A percentile compares a stretch with the other conserved stretches of the same genome.
phyloP scores from a whole-genome alignment of 129 eudicot species.

The Flaveria brownii region DNA sequence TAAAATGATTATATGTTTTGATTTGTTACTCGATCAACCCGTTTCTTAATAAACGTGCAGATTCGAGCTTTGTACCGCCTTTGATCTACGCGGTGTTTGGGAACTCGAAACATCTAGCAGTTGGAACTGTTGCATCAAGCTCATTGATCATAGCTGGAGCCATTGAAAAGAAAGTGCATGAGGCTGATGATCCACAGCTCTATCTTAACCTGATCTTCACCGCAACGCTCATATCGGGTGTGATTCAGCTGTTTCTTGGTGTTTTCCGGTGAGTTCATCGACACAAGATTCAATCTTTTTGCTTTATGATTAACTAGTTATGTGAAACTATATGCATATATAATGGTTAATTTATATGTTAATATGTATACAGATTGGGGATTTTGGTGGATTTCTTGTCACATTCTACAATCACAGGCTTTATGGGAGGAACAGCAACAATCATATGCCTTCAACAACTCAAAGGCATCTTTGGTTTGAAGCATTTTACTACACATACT shows the following conservation, averaged over 20 bases:
- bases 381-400: conserved; percentile 86
- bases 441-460: conserved; percentile 76
- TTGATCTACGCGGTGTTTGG: conserved; percentile 71
- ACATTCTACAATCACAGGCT: conserved; percentile 85
- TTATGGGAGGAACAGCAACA: conserved; percentile 93
- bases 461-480: conserved; percentile 75
- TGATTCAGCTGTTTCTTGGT: conserved; percentile 65
- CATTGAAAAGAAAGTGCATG: conserved; percentile 47
- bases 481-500: conserved; percentile 69
- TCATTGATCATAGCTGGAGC: conserved; percentile 66
- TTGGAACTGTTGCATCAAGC: conserved; percentile 90
- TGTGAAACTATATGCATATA: neutral
- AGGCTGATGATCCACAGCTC: conserved; percentile 37
- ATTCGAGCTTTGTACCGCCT: conserved; percentile 91
- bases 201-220: conserved; percentile 69
- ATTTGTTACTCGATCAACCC: too few relatives aligned
- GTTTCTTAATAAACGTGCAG: conserved; percentile 31
- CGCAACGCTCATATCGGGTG: conserved; percentile 72
- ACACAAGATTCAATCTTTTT: neutral
- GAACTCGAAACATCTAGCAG: conserved; percentile 80
- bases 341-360: neutral
- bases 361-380: conserved; percentile 53
- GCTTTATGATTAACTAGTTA: neutral
- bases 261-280: conserved; percentile 55
- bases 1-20: too few relatives aligned